Conservation (phyloP, 208 protist species). For the Acanthamoeba culbertsoni region DNA sequence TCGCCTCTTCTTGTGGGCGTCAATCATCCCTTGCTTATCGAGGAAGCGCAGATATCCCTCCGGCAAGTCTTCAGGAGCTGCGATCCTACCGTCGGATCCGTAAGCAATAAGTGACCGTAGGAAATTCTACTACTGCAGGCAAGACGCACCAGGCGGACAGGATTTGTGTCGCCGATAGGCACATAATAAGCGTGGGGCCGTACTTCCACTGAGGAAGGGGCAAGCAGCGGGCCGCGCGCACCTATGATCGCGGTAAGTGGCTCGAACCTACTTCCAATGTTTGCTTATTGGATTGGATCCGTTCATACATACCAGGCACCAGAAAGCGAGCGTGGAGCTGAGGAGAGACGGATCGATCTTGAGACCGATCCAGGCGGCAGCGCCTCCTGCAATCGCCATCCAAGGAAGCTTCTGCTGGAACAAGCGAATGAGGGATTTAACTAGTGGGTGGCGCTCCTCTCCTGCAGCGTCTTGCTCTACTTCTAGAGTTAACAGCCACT, state of each 20-base stretch:
- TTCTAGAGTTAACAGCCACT: neutral
- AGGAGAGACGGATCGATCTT: constrained; percentile 19
- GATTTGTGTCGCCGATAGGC: constrained; percentile 41
- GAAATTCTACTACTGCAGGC: too few relatives aligned
- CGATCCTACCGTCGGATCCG: neutral
- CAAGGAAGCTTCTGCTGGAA: constrained; percentile 35
- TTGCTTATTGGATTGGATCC: neutral
- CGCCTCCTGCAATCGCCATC: neutral
- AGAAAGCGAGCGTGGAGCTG: constrained; percentile 32
- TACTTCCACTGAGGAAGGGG: neutral
- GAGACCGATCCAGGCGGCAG: neutral
- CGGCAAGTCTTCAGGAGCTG: neutral
- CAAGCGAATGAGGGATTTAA: neutral
- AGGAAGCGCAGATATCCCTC: constrained; percentile 28
- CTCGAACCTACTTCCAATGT: too few relatives aligned
- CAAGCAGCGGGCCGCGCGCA: neutral
- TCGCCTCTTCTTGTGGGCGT: neutral
- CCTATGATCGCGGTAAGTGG: neutral
- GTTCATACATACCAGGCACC: constrained; percentile 23
- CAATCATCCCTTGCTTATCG: constrained; percentile 3
- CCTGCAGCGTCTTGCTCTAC: neutral
- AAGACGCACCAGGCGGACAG: neutral
- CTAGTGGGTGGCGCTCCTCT: neutral
- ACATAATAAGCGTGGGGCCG: constrained; percentile 11
- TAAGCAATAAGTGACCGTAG: too few relatives aligned